Base-by-base conservation (phyloP, 768 basidiomycete genomes). In the Astraeus odoratus region DNA sequence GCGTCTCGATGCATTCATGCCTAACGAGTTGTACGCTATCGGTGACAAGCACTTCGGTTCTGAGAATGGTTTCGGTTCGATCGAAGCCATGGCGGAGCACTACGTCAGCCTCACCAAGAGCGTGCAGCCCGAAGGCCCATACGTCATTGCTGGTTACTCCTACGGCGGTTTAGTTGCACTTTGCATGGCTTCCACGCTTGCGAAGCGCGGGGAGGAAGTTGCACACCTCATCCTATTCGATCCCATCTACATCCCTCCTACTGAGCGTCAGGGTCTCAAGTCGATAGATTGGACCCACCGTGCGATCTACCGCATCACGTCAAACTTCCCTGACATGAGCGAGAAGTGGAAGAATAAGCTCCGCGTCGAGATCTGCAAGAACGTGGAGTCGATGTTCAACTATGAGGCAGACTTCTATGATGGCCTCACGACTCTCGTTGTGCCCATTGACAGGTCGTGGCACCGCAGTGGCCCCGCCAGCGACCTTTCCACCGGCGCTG, bases 371-470 rank as follows among this genome's bases (percentile, higher is more conserved):
- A 63, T 63, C 34, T 54, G 59, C 23, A 62, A 62, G 55, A 62
- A 62, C 44, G 33, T 62, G 49, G 61, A 63, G 7, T 60, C 53
- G 4, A 62, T 62, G 61, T 62, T 63, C 46, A 59, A 60, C 42
- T 62, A 57, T 16, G 59, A 62, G 34, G 57, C 61, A 18, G 57
- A 51, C 5, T 47, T 51, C 35, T 61, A 60, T 30, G 47, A 50
- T 2, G 56, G 58, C 5, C 52, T 45, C 19, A 37, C 60, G 8
- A 61, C 52, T 8, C 52, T 61, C 29, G 30, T 63, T 7, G 58
- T 63, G 36, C 60, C 61, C 10, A 63, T 58, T 16, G 61, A 63
- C 22, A 61, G 61, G 22, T 62, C 56, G 23, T 61, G 60, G 61
- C 63, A 60, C 50, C 57, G 61, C 29, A 60, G 56, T 26, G 60